Percentiles rank a stretch among this genome's conserved stretches.
Conservation (phyloP, 1,139 yeast genomes). For the Hemisphaericaspora subhashii region DNA sequence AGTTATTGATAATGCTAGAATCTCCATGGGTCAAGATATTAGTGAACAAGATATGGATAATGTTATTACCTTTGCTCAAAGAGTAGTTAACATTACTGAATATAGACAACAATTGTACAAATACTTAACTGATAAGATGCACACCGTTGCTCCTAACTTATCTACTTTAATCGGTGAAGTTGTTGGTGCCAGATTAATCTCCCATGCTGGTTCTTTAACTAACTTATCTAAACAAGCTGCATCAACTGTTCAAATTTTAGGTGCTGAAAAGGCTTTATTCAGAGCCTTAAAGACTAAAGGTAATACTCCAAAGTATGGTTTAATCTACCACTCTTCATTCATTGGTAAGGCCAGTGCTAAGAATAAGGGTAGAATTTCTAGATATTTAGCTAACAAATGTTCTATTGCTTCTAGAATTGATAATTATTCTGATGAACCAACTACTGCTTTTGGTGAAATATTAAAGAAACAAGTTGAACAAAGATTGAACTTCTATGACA, state of each 20-base stretch:
- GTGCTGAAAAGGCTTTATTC: conserved; percentile 99
- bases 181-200: conserved; percentile 96
- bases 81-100: conserved; percentile 90
- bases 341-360: conserved; percentile 97
- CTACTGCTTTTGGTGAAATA: conserved; percentile 83
- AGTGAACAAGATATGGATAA: conserved; percentile 84
- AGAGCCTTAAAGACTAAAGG: conserved; percentile 98
- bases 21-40: conserved; percentile 98
- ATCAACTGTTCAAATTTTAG: conserved; percentile 96
- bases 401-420: conserved; percentile 98
- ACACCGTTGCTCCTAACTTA: conserved; percentile 96
- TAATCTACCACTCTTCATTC: conserved; percentile 93
- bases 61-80: conserved; percentile 87
- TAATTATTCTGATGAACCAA: conserved; percentile 86
- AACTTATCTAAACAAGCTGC: conserved; percentile 98
- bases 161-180: conserved; percentile 95
- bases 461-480: conserved; percentile 97
- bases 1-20: conserved; percentile 85
- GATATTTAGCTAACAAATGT: conserved; percentile 98
- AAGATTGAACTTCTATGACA: conserved; percentile 91
- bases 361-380: conserved; percentile 98
- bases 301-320: conserved; percentile 98
- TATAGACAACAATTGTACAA: conserved; percentile 91
- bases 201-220: conserved; percentile 95
- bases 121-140: conserved; percentile 91